Percentiles rank a stretch among this genome's conserved stretches.
Conservation (phyloP, 352 stramenopile species). For the Pilasporangium apinafurcum region DNA sequence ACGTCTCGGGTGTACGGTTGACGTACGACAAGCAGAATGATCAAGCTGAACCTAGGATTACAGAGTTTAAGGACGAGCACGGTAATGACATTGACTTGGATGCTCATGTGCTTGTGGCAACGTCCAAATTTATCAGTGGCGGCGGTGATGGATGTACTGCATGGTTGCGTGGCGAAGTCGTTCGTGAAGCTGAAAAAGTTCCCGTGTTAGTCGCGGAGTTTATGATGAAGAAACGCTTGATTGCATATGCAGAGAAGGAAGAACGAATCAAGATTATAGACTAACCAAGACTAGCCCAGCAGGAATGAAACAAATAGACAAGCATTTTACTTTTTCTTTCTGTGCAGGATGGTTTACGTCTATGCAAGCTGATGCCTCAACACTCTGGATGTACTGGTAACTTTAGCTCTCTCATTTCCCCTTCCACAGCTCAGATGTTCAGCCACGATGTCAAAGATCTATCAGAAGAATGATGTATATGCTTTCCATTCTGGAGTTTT, state of each 20-base stretch:
- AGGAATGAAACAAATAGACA: too few species aligned
- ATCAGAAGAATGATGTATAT: too few species aligned
- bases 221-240: slow-evolving; percentile 61
- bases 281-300: too few species aligned
- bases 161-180: slow-evolving; percentile 56
- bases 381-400: too few species aligned
- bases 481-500: too few species aligned
- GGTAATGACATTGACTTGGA: slow-evolving; percentile 49
- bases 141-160: slow-evolving; percentile 72
- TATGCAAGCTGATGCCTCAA: too few species aligned
- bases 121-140: slow-evolving; percentile 72
- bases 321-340: too few species aligned
- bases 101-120: slow-evolving; percentile 52
- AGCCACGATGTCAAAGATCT: too few species aligned
- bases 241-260: slow-evolving; percentile 53
- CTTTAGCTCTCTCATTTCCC: too few species aligned
- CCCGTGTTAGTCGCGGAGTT: slow-evolving; percentile 40
- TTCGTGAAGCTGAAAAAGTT: slow-evolving; percentile 43
- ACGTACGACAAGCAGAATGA: slow-evolving; percentile 15
- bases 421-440: too few species aligned
- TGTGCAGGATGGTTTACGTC: too few species aligned
- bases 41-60: slow-evolving; percentile 15
- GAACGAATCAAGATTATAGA: slow-evolving; percentile 62
- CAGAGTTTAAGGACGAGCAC: slow-evolving; percentile 32
- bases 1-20: slow-evolving; percentile 63